These are phyloP conservation scores for Sarcomyxa edulis DNA, from an alignment of 768 basidiomycete genomes.

Conservation along the genomic window DNA sequence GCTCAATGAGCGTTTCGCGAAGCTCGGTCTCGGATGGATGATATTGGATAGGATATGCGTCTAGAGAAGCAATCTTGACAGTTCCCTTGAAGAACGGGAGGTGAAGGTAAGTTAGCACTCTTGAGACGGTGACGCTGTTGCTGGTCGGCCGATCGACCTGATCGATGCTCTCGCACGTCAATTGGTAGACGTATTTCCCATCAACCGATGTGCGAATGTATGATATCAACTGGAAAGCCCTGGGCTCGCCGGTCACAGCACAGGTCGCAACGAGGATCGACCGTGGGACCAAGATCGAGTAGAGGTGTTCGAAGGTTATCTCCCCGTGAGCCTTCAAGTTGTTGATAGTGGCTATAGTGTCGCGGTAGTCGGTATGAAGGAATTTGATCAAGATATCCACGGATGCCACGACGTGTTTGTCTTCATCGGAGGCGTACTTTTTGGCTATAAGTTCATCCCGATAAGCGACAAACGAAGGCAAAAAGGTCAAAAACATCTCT, in stretches of 20 bases:
- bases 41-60: conserved; percentile 50
- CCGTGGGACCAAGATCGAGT: conserved; percentile 50
- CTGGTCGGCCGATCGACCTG: conserved; percentile 32
- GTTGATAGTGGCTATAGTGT: conserved; percentile 39
- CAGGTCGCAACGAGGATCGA: conserved; percentile 47
- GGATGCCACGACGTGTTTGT: conserved; percentile 37
- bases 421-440: conserved; percentile 32
- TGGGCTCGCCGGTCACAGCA: conserved; percentile 45
- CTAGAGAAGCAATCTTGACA: conserved; percentile 41
- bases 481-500: conserved; percentile 50
- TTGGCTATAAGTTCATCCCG: conserved; percentile 30
- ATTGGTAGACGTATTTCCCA: conserved; percentile 33
- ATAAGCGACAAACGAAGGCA: conserved; percentile 40
- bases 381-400: conserved; percentile 46
- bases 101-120: conserved; percentile 28
- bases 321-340: conserved; percentile 48
- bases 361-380: conserved; percentile 42
- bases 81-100: conserved; percentile 44
- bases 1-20: conserved; percentile 29
- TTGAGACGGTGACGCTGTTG: conserved; percentile 19
- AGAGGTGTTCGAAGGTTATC: conserved; percentile 52
- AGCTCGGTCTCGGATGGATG: conserved; percentile 40
- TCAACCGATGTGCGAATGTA: conserved; percentile 30
- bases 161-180: conserved; percentile 48
- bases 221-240: conserved; percentile 41